phyloP scores from a whole-genome alignment of 768 basidiomycete genomes.

The Tricholoma terreum region DNA sequence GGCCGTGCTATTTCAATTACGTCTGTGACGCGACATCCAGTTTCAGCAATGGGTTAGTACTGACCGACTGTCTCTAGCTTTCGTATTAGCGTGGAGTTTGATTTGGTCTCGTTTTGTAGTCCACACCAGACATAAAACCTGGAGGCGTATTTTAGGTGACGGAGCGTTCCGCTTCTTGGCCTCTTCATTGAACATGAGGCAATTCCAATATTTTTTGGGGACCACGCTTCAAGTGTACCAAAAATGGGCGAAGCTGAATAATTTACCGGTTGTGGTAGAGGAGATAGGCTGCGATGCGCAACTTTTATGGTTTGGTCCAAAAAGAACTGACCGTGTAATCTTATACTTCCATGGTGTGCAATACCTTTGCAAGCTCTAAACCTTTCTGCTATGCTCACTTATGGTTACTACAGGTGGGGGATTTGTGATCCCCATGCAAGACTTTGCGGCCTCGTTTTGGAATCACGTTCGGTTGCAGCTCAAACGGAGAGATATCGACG shows the following conservation, averaged over 20 bases:
- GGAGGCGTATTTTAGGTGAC: constrained; percentile 11
- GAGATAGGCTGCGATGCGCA: constrained; percentile 23
- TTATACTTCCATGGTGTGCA: constrained; percentile 30
- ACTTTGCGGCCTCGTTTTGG: constrained; percentile 24
- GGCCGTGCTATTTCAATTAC: not conserved
- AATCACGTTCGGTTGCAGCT: constrained; percentile 24
- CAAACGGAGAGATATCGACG: constrained; percentile 18
- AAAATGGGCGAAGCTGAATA: constrained; percentile 17
- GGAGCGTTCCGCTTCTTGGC: constrained; percentile 4
- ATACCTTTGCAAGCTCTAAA: not conserved
- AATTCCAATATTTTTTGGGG: constrained; percentile 22
- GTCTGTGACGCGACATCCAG: not conserved
- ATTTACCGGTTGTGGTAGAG: constrained; percentile 19
- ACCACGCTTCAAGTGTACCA: constrained; percentile 17
- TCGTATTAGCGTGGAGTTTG: not conserved
- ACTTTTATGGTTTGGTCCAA: constrained; percentile 32
- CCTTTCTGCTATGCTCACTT: not conserved
- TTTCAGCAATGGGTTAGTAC: not conserved
- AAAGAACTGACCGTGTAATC: constrained; percentile 28
- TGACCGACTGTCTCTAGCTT: not conserved
- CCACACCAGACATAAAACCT: not conserved
- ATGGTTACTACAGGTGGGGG: constrained; percentile 26
- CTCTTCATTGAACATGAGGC: constrained; percentile 8
- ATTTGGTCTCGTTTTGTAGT: not conserved
- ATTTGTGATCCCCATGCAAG: constrained; percentile 23